These are phyloP conservation scores for Tubosaeta sp. DNA, from an alignment of 768 basidiomycete species.

Conservation along the genomic window DNA sequence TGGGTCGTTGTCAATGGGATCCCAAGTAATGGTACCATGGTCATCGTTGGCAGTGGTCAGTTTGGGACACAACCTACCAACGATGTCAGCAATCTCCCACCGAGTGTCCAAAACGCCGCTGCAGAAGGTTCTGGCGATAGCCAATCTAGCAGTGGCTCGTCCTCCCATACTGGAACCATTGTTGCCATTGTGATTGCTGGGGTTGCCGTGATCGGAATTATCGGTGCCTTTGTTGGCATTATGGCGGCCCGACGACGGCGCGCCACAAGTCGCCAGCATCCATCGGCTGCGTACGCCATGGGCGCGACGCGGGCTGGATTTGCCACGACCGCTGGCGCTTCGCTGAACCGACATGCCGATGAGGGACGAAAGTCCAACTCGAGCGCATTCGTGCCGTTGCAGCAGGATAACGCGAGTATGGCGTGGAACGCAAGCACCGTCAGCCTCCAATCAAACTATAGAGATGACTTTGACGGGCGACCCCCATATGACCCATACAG, in stretches of 20 bases:
- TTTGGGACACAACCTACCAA: slow-evolving; percentile 63
- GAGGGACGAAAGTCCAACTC: slow-evolving; percentile 50
- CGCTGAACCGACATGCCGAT: slow-evolving; percentile 20
- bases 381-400: slow-evolving; percentile 68
- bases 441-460: slow-evolving; percentile 41
- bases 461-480: slow-evolving; percentile 26
- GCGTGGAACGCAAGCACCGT: slow-evolving; percentile 56
- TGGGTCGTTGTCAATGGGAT: slow-evolving; percentile 84
- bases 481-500: slow-evolving; percentile 26
- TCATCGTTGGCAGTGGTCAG: slow-evolving; percentile 77
- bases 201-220: slow-evolving; percentile 27
- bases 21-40: slow-evolving; percentile 71
- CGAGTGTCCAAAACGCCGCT: slow-evolving; percentile 40
- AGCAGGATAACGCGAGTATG: slow-evolving; percentile 54
- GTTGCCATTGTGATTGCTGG: slow-evolving; percentile 30
- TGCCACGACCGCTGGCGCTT: slow-evolving; percentile 18
- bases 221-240: slow-evolving; percentile 40
- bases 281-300: slow-evolving; percentile 38
- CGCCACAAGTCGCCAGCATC: slow-evolving; percentile 29
- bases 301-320: slow-evolving; percentile 29
- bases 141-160: slow-evolving; percentile 16
- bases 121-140: slow-evolving; percentile 33
- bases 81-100: slow-evolving; percentile 16
- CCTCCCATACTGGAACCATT: slow-evolving; percentile 23
- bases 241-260: slow-evolving; percentile 50